Base-by-base conservation (phyloP, 2,329 filamentous ascomycete species). In the Zopfia rhizophila region DNA sequence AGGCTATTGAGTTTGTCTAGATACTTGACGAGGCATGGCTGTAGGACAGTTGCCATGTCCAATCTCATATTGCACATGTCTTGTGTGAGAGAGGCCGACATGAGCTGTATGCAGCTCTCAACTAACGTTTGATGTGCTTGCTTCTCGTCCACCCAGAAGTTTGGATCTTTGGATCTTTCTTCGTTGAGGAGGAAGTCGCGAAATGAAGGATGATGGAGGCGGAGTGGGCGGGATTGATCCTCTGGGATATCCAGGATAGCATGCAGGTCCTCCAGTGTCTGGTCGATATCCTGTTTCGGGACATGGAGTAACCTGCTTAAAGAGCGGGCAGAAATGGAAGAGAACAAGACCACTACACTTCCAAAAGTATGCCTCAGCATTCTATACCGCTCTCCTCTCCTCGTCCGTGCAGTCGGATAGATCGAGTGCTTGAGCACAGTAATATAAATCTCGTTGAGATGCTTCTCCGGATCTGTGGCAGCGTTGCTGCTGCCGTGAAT, bases 111-210 rank as follows among this genome's bases (percentile, higher is more conserved):
- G n/a, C n/a, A n/a, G n/a, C n/a, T n/a, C n/a, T n/a, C n/a, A n/a
- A n/a, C n/a, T n/a, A n/a, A n/a, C n/a, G n/a, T n/a, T n/a, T n/a
- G n/a, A n/a, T n/a, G n/a, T n/a, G n/a, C n/a, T n/a, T n/a, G n/a
- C n/a, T n/a, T n/a, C 41, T 72, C 68, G 14, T 75, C 59, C 2
- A 77, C 53, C 61, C 60, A 70, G 31, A 75, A 74, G 1, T 40
- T 50, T 19, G 57, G 55, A 7, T 37, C 50, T 12, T 48, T 46
- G 37, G 51, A 54, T 3, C 57, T 33, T 17, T 31, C 23, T 18
- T 23, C 23, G 24, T 44, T 24, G 36, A 46, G 21, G 17, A 52
- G 35, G 24, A 55, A 55, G 29, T 55, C 51, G 17, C 49, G 48
- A 27, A 53, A 55, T n/a, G 48, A 55, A 12, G 37, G 33, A 22